These are phyloP conservation scores for Hypoxylon cercidicola DNA, from an alignment of 495 filamentous ascomycete genomes.

Conservation along the genomic window DNA sequence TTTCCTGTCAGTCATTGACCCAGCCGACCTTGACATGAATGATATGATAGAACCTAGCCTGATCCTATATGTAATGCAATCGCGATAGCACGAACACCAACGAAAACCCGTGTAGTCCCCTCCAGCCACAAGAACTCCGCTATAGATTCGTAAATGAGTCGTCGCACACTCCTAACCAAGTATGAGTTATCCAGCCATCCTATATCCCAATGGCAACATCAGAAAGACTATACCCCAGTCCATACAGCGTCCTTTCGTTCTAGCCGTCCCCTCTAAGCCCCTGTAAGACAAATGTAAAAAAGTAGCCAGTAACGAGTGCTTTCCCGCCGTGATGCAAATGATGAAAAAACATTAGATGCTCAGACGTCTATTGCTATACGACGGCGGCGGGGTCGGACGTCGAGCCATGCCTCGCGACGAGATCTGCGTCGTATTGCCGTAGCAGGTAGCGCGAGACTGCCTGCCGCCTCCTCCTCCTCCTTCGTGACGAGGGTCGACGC, in stretches of 20 bases:
- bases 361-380: constrained; percentile 22
- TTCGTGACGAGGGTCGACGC: constrained; percentile 11
- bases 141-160: too few relatives aligned
- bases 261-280: too few relatives aligned
- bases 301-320: background rate
- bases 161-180: too few relatives aligned
- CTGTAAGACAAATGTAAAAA: too few relatives aligned
- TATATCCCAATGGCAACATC: too few relatives aligned
- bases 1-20: background rate
- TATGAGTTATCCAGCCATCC: too few relatives aligned
- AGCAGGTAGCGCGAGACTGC: background rate
- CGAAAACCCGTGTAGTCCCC: too few relatives aligned
- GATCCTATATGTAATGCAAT: background rate
- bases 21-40: background rate
- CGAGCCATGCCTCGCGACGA: constrained; percentile 9
- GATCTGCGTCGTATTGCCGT: constrained; percentile 1
- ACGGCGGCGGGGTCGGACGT: constrained; percentile 29
- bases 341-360: constrained; percentile 20
- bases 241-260: too few relatives aligned
- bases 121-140: too few relatives aligned
- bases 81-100: too few relatives aligned
- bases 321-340: background rate
- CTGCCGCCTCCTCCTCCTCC: constrained; percentile 2
- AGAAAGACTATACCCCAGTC: too few relatives aligned
- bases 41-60: constrained; percentile 7